Evolutionary conservation across 1,284 basidiomycete species (phyloP).

Genomic region (Cryptococcus sp.): DNA sequence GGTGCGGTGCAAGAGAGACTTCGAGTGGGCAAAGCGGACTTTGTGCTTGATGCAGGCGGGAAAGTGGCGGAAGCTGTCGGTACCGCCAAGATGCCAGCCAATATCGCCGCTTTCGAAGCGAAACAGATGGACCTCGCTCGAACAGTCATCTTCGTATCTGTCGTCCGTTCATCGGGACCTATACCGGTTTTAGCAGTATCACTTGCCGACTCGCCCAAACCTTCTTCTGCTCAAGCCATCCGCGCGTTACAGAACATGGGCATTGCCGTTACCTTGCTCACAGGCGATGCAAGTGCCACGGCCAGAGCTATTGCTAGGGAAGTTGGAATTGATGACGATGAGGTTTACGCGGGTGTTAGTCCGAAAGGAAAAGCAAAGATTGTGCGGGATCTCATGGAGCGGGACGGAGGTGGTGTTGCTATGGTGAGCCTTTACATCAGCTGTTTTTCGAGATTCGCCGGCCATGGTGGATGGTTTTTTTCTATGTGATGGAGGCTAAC

Average conservation of each 20-base stretch:
- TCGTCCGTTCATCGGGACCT: constrained; percentile 54
- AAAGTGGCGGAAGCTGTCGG: constrained; percentile 35
- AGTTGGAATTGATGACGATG: constrained; percentile 75
- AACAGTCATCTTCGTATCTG: constrained; percentile 79
- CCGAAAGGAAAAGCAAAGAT: constrained; percentile 88
- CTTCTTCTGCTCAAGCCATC: constrained; percentile 77
- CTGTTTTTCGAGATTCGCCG: background rate
- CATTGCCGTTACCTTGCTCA: constrained; percentile 85
- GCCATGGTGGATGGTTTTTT: too few species aligned
- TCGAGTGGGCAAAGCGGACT: constrained; percentile 72
- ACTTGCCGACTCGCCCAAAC: constrained; percentile 79
- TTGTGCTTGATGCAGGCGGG: constrained; percentile 54
- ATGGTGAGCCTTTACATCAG: constrained; percentile 64
- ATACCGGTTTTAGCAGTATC: constrained; percentile 70
- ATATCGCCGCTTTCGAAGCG: constrained; percentile 65
- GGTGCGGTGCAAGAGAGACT: constrained; percentile 54
- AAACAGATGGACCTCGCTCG: constrained; percentile 71
- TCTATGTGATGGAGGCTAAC: too few species aligned
- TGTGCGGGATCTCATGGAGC: constrained; percentile 67
- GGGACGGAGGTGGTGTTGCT: constrained; percentile 70
- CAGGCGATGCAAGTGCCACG: constrained; percentile 80
- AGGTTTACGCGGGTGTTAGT: constrained; percentile 85
- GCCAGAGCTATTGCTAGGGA: constrained; percentile 81
- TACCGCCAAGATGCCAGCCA: constrained; percentile 56
- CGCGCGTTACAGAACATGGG: constrained; percentile 78